Base-by-base conservation (phyloP, 805 yeast genomes). In the Isabelozyma gotoi region DNA sequence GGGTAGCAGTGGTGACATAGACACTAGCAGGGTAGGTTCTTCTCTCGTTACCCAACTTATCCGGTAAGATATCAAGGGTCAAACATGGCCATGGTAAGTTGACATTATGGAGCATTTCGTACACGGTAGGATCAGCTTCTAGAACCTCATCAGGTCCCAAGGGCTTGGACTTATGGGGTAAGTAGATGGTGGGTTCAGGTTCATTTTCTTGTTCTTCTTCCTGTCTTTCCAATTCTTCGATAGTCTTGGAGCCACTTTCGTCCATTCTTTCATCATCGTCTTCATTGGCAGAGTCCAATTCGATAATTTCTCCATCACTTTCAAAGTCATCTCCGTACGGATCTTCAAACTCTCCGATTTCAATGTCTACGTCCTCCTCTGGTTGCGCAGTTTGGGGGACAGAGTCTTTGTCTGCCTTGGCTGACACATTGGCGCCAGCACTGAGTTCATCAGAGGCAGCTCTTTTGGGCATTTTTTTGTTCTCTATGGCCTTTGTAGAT, bases 21-120 rank as follows among this genome's bases (percentile, higher is more conserved):
- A 90, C 72, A 2, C 94, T 77, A 34, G 95, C 96, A 3, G 99
- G 99, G 58, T 82, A 94, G 36, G 78, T 77, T 68, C 96, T 80
- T 71, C 99, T 84, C 65, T 90, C 97, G 40, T 78, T 73, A 8
- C 99, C 99, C 46, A 88, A 73, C 41, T 74, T 72, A 62, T 94
- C 99, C 5, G 96, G 96, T 41, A 94, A 68, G 16, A 94, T 71
- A 59, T 92, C 98, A 47, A 94, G 74, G 3, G 97, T 89, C 60
- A 94, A 70, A 68, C 97, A 90, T 10, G 99, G 98, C 98, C 98
- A 94, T 56, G 96, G 95, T 65, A 92, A 71, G 63, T 88, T 88
- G 46, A 92, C 88, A 56, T 87, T 88, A 65, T 94, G 99, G 45
- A 94, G 71, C 98, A 94, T 94, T 58, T 92, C 96, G 63, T 94